Percentiles rank a stretch among this genome's conserved stretches.
phyloP scores from a whole-genome alignment of 2,329 filamentous ascomycete genomes.

The Penicillium capsulatum region DNA sequence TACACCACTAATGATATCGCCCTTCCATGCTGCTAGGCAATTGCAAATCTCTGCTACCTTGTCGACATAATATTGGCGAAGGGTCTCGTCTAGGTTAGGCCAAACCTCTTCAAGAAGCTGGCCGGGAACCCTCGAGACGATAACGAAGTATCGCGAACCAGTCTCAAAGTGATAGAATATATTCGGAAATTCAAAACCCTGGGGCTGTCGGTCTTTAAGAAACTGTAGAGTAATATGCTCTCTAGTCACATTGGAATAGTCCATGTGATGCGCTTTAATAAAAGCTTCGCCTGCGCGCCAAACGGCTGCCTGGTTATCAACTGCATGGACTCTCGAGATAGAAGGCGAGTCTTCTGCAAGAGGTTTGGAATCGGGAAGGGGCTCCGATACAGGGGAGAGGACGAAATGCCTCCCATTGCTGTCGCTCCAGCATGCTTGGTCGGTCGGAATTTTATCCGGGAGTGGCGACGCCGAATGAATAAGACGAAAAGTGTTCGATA shows the following conservation, averaged over 20 bases:
- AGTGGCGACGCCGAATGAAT: conserved; percentile 5
- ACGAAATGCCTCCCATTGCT: conserved; percentile 10
- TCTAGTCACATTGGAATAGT: conserved; percentile 11
- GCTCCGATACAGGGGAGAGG: conserved; percentile 6
- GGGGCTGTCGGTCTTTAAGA: conserved; percentile 7
- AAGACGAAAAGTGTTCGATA: conserved; percentile 10
- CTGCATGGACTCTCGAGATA: conserved; percentile 7
- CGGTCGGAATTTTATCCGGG: conserved; percentile 7
- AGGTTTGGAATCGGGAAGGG: conserved; percentile 7
- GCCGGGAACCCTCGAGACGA: conserved; percentile 10
- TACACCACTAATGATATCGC: conserved; percentile 6
- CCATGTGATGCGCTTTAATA: conserved; percentile 11
- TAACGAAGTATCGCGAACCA: conserved; percentile 8
- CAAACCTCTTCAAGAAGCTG: conserved; percentile 10
- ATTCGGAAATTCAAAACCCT: conserved; percentile 3
- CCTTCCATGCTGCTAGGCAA: too few species aligned
- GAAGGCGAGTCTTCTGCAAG: conserved; percentile 2
- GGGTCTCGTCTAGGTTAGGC: conserved; percentile 8
- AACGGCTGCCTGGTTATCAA: conserved; percentile 10
- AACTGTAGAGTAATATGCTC: conserved; percentile 11
- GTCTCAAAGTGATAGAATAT: conserved; percentile 9
- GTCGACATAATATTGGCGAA: conserved; percentile 9
- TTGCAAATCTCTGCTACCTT: conserved; percentile 5
- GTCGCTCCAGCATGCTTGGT: conserved; percentile 9
- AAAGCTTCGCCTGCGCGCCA: conserved; percentile 12